phyloP scores from a whole-genome alignment of 371 early-diverging fungal species.

The Mucor lusitanicus region DNA sequence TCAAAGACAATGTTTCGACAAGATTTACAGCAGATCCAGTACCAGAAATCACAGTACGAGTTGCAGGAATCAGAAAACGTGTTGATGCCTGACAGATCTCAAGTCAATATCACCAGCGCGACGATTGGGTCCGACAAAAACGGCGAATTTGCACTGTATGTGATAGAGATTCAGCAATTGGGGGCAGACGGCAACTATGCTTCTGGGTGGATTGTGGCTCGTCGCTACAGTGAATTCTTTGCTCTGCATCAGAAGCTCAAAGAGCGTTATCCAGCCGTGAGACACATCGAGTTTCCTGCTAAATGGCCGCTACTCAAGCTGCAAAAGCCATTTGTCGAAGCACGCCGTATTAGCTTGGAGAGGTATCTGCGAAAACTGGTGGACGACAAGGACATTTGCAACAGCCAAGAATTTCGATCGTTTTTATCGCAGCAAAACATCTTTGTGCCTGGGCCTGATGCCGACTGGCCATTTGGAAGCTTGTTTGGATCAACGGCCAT shows the following conservation, averaged over 20 bases:
- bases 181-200: constrained; percentile 52
- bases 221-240: constrained; percentile 84
- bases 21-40: constrained; percentile 61
- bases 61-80: constrained; percentile 67
- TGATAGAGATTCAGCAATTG: constrained; percentile 77
- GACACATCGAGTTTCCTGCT: constrained; percentile 72
- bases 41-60: constrained; percentile 72
- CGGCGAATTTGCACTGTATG: constrained; percentile 74
- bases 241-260: constrained; percentile 73
- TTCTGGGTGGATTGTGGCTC: constrained; percentile 79
- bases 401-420: constrained; percentile 55
- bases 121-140: constrained; percentile 57
- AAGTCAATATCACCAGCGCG: constrained; percentile 59
- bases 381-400: constrained; percentile 54
- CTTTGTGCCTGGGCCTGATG: constrained; percentile 45
- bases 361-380: constrained; percentile 70
- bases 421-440: constrained; percentile 71
- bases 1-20: constrained; percentile 59
- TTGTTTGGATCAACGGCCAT: constrained; percentile 3
- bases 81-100: constrained; percentile 64
- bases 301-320: constrained; percentile 68
- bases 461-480: constrained; percentile 10
- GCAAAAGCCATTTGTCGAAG: constrained; percentile 69
- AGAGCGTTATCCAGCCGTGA: constrained; percentile 56
- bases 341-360: constrained; percentile 68